Percentiles rank a stretch among this genome's conserved stretches.
These are phyloP conservation scores for Adenanthera pavonina DNA, from an alignment of 306 rosid species.

Conservation along the genomic window DNA sequence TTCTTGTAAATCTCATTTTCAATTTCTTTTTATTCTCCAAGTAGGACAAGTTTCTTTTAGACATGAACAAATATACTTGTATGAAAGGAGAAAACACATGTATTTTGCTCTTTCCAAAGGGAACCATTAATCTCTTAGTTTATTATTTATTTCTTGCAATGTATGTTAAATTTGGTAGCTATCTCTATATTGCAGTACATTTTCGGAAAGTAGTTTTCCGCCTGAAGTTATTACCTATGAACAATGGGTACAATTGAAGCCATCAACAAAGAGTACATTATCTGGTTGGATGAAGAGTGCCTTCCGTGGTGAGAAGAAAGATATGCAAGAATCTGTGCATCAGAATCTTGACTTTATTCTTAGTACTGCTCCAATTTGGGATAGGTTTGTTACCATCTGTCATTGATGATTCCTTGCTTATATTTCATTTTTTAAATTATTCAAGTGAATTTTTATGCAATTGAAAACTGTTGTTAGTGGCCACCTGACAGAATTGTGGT, in stretches of 20 bases:
- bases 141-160: conserved; percentile 17
- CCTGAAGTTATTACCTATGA: conserved; percentile 79
- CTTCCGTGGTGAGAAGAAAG: conserved; percentile 70
- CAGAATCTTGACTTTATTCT: conserved; percentile 74
- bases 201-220: conserved; percentile 63
- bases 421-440: conserved; percentile 27
- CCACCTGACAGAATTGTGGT: conserved; percentile 3
- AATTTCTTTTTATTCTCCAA: not conserved
- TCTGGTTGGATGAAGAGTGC: conserved; percentile 81
- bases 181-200: conserved; percentile 51
- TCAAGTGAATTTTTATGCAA: conserved; percentile 17
- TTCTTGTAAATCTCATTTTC: not conserved
- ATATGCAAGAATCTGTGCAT: conserved; percentile 60
- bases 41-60: not conserved
- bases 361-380: conserved; percentile 95
- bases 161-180: conserved; percentile 17
- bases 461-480: conserved; percentile 28
- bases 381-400: conserved; percentile 66
- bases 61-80: not conserved
- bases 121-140: not conserved
- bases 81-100: not conserved
- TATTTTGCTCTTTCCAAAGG: not conserved
- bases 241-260: conserved; percentile 74
- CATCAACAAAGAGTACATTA: conserved; percentile 58
- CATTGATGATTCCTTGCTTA: conserved; percentile 1